Conservation (phyloP, 2,329 filamentous ascomycete genomes). For the Diaporthe eres region DNA sequence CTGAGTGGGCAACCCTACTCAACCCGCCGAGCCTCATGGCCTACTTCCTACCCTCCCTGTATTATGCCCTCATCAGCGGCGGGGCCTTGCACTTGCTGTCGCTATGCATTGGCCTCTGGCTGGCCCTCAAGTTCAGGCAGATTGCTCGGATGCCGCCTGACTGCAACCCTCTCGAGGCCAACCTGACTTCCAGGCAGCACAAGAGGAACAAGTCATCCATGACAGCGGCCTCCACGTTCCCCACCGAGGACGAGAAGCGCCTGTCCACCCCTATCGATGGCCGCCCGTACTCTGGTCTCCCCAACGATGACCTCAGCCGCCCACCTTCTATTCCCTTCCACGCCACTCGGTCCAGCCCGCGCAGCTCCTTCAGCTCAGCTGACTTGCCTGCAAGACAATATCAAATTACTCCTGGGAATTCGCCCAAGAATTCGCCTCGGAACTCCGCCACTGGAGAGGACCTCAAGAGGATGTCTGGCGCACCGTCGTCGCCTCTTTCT, state of each 20-base stretch:
- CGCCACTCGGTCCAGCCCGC: slow-evolving; percentile 76
- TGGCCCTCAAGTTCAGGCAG: slow-evolving; percentile 84
- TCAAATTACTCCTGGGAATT: slow-evolving; percentile 60
- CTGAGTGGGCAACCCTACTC: slow-evolving; percentile 78
- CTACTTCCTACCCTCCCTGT: slow-evolving; percentile 75
- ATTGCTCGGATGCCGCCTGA: slow-evolving; percentile 89
- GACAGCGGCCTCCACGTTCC: slow-evolving; percentile 58
- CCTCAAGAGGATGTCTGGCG: slow-evolving; percentile 63
- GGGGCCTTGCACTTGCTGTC: slow-evolving; percentile 80
- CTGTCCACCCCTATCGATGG: slow-evolving; percentile 62
- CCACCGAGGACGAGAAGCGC: slow-evolving; percentile 71
- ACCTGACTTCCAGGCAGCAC: slow-evolving; percentile 83
- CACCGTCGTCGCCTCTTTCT: slow-evolving; percentile 42
- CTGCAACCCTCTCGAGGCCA: slow-evolving; percentile 93
- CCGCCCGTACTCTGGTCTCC: slow-evolving; percentile 58
- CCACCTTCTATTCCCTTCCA: slow-evolving; percentile 80
- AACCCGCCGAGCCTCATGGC: slow-evolving; percentile 67
- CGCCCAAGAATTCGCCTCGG: slow-evolving; percentile 52
- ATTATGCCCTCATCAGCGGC: slow-evolving; percentile 75
- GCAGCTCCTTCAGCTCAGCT: slow-evolving; percentile 64
- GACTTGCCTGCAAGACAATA: slow-evolving; percentile 71
- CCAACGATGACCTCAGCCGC: slow-evolving; percentile 61
- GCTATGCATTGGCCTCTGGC: slow-evolving; percentile 78
- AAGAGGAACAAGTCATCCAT: slow-evolving; percentile 80
- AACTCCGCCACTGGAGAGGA: slow-evolving; percentile 59